A percentile compares a stretch with the other conserved stretches of the same genome.
Conservation (phyloP, 805 yeast genomes). For the Pichia cephalocereana region DNA sequence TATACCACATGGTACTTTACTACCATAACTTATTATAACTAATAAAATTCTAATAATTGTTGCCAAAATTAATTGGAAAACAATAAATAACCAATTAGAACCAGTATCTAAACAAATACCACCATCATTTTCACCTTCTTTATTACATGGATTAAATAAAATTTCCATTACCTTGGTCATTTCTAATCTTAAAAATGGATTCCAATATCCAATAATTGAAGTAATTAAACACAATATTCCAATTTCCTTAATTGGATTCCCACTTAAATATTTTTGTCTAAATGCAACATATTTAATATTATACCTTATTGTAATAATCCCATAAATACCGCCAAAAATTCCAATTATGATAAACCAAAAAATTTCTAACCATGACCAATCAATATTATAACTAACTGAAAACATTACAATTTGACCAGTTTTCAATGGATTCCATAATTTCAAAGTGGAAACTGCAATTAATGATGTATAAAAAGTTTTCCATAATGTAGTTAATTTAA, state of each 20-base stretch:
- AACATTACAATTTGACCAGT: slow-evolving; percentile 92
- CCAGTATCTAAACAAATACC: slow-evolving; percentile 9
- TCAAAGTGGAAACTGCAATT: slow-evolving; percentile 73
- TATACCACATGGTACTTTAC: slow-evolving; percentile 95
- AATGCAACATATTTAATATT: slow-evolving; percentile 71
- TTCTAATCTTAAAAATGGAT: slow-evolving; percentile 70
- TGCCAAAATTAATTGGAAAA: slow-evolving; percentile 49
- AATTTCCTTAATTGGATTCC: slow-evolving; percentile 52
- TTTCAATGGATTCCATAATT: slow-evolving; percentile 82
- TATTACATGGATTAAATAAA: slow-evolving; percentile 50
- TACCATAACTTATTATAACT: slow-evolving; percentile 81
- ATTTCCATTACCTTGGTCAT: slow-evolving; percentile 95
- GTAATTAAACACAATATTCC: slow-evolving; percentile 57
- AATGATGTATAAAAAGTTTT: slow-evolving; percentile 85
- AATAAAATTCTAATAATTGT: slow-evolving; percentile 61
- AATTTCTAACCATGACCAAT: slow-evolving; percentile 82
- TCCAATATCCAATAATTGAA: slow-evolving; percentile 72
- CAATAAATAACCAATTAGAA: slow-evolving; percentile 16
- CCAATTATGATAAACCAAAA: slow-evolving; percentile 76
- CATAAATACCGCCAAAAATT: slow-evolving; percentile 85
- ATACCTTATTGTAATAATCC: slow-evolving; percentile 63
- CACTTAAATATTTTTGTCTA: slow-evolving; percentile 55
- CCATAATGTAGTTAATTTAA: slow-evolving; percentile 77
- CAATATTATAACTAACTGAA: slow-evolving; percentile 77
- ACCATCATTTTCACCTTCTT: neutral